Evolutionary conservation across 2,329 filamentous ascomycete genomes (phyloP), one percentile per base, ranked within the genome.

Genomic region (Penicillium occitanis): DNA sequence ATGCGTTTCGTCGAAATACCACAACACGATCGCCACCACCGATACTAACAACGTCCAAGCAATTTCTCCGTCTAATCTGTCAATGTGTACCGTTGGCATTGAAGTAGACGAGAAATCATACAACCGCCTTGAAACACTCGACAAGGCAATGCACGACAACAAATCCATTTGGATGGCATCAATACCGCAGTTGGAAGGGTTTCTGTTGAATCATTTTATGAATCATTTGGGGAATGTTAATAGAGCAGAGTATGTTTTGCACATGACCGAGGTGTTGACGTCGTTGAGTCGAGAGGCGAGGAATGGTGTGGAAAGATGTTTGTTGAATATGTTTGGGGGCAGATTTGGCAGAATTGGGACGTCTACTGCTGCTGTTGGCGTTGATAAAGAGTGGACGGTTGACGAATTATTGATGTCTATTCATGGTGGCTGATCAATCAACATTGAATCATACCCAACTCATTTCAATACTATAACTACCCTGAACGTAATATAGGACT

Each of bases 401-500:
- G 63, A 65, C 28, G 30, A 59, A 6, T 53, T 65, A n/a, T 61
- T 65, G 55, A 60, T 61, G 63, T 35, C 55, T 40, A 65, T 65
- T 65, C 63, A 65, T 30, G 63, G 63, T 22, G 50, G 55, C 14
- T 65, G n/a, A 61, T 44, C 33, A 46, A 19, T 40, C 33, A 37
- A 25, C 25, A 25, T 25, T 25, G 25, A 37, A 6, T 11, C 35
- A 7, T 8, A 33, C 30, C 25, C 25, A 25, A 25, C 25, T 25
- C 25, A 25, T 25, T 25, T 25, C 25, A 25, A 25, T 25, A 25
- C 25, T 25, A 25, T 25, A 25, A 25, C 25, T 25, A 25, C 25
- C 25, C 25, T 25, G 25, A 25, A 25, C 4, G 25, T 25, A 25
- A 25, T 4, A 25, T 25, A 25, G 25, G 2, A 25, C 33, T 94